Base-by-base conservation (phyloP, 257 asterid species). In the Henckelia pumila region DNA sequence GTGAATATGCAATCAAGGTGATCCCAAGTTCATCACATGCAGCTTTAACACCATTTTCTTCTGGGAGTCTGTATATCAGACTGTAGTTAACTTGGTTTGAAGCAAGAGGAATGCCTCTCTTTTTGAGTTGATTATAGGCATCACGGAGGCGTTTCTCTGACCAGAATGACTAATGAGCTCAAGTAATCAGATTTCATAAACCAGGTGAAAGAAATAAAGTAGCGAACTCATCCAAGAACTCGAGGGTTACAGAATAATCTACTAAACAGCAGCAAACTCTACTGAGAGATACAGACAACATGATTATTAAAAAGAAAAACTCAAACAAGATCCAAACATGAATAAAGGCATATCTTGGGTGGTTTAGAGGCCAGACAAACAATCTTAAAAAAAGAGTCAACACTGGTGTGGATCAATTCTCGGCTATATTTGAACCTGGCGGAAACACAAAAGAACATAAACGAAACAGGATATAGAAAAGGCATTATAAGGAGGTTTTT, bases 81-180 rank as follows among this genome's bases (percentile, higher is more conserved):
- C 98, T 92, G 85, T 92, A 92, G 70, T 92, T 92, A 8, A 89
- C 98, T 81, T 92, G 97, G 88, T 92, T 92, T 57, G 97, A 92
- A 59, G 97, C 98, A 70, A 89, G 72, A 14, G 94, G 96, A 59
- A 92, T 83, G 29, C 96, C 98, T 82, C 97, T 82, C 86, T 79
- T 89, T 64, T 85, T 83, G 61, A 92, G 91, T 72, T 79, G 87
- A 59, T 75, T 79, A 56, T 91, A 76, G 78, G 97, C 97, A 66
- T 69, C 78, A 63, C 91, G 93, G 44, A 91, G 91, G 17, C 96
- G 95, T 79, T 85, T 88, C 82, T 88, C 97, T 88, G 86, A 52
- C 24, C 63, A 67, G 22, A 76, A 65, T 11, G 57, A n/a, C n/a
- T n/a, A n/a, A n/a, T n/a, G n/a, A 59, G 22, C 16, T 33, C 52